A percentile compares a stretch with the other conserved stretches of the same genome.
Conservation (phyloP, 306 rosid species). For the Cucurbita ficifolia region DNA sequence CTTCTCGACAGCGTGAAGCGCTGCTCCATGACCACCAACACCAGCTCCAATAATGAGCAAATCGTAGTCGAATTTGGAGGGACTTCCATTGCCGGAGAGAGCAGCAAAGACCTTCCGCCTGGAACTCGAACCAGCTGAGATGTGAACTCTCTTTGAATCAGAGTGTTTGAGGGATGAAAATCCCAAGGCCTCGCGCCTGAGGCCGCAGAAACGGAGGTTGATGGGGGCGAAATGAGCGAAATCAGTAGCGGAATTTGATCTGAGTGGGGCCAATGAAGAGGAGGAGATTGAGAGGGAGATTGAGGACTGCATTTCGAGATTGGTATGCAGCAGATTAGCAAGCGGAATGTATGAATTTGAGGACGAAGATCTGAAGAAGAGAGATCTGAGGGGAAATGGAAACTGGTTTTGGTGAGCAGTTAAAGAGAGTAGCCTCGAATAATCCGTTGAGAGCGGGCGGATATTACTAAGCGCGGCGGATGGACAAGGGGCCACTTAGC, state of each 20-base stretch:
- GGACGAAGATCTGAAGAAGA: not conserved
- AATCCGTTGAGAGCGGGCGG: constrained; percentile 67
- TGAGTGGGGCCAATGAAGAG: constrained; percentile 28
- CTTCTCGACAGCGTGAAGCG: constrained; percentile 94
- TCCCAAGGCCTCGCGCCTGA: constrained; percentile 53
- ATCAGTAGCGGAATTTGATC: constrained; percentile 24
- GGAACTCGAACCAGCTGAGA: constrained; percentile 13
- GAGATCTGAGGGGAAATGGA: not conserved
- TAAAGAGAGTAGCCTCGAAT: constrained; percentile 20
- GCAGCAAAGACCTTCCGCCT: constrained; percentile 27
- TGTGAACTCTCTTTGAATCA: constrained; percentile 6
- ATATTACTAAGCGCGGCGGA: constrained; percentile 51
- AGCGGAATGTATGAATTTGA: not conserved
- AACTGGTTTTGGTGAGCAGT: not conserved
- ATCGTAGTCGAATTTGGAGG: constrained; percentile 73
- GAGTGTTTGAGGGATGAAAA: constrained; percentile 27
- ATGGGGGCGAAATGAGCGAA: not conserved
- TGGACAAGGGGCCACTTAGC: not conserved
- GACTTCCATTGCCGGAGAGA: constrained; percentile 48
- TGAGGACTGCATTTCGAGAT: constrained; percentile 58
- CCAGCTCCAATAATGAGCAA: constrained; percentile 91
- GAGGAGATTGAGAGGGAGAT: constrained; percentile 55
- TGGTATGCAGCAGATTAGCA: not conserved
- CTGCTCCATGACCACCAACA: constrained; percentile 97
- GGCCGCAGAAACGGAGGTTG: constrained; percentile 77